phyloP scores from a whole-genome alignment of 306 rosid genomes.

The Medicago arabica region DNA sequence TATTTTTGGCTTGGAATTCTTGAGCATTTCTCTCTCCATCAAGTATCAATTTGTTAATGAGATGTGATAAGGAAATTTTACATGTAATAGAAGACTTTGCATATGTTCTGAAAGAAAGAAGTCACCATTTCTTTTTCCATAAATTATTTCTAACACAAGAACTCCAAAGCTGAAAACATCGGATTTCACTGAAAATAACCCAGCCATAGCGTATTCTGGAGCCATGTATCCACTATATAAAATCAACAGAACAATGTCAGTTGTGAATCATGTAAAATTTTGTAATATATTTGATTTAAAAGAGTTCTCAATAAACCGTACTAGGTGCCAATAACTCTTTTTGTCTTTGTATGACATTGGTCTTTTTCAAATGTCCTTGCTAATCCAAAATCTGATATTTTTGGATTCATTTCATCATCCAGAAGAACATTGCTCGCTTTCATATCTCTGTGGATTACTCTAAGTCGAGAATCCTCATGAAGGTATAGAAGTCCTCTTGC shows the following conservation, averaged over 20 bases:
- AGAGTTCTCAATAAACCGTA: neutral
- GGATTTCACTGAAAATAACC: neutral
- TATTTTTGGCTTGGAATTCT: too few relatives aligned
- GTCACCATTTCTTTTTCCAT: neutral
- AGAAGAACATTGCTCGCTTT: neutral
- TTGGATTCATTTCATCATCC: neutral
- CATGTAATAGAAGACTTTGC: neutral
- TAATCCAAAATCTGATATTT: neutral
- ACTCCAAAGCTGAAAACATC: neutral
- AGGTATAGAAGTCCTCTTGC: neutral
- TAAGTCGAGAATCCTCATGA: neutral
- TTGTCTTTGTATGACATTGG: neutral
- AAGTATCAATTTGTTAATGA: too few relatives aligned
- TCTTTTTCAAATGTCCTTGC: neutral
- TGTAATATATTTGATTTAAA: too few relatives aligned
- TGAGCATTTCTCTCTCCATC: too few relatives aligned
- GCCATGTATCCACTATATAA: neutral
- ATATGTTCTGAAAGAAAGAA: neutral
- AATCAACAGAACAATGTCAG: neutral
- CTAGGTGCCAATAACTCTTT: neutral
- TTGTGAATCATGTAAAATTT: neutral
- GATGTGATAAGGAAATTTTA: too few relatives aligned
- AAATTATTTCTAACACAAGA: neutral
- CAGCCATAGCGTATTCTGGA: neutral
- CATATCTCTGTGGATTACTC: neutral